Conservation (phyloP, 768 basidiomycete species). For the Tylopilus subfusipes region DNA sequence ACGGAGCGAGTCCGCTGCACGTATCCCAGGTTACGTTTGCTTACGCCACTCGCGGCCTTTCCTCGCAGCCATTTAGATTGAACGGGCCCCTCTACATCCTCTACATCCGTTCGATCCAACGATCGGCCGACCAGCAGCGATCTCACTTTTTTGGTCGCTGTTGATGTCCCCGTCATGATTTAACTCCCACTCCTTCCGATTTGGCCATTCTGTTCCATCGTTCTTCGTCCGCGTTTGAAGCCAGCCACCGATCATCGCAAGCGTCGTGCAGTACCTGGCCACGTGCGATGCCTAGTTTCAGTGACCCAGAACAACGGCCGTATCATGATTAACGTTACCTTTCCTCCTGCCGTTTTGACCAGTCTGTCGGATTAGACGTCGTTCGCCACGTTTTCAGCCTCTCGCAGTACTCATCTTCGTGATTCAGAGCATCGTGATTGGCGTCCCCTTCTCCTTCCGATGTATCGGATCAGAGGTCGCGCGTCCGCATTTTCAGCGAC, state of each 20-base stretch:
- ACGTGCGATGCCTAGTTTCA: neutral
- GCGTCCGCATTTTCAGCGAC: neutral
- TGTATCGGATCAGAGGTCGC: neutral
- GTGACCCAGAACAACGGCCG: neutral
- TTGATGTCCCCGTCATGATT: neutral
- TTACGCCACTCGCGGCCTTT: neutral
- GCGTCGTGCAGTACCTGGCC: neutral
- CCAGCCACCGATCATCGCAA: neutral
- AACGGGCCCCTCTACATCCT: neutral
- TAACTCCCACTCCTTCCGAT: neutral
- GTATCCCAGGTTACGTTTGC: neutral
- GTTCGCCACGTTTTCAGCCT: neutral
- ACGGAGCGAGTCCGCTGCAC: neutral
- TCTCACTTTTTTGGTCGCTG: neutral
- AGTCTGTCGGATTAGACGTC: neutral
- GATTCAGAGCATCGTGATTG: too few relatives aligned
- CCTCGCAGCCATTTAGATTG: neutral
- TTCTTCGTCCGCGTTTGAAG: neutral
- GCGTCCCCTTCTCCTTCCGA: neutral
- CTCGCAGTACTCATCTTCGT: neutral
- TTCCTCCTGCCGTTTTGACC: neutral
- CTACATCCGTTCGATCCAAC: neutral
- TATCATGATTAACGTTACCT: neutral
- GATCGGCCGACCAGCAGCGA: neutral
- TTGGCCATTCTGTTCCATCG: too few relatives aligned